Evolutionary conservation across 139 green algal genomes (phyloP), one percentile per base, ranked within the genome.

Genomic region (Coccomyxa sp.): DNA sequence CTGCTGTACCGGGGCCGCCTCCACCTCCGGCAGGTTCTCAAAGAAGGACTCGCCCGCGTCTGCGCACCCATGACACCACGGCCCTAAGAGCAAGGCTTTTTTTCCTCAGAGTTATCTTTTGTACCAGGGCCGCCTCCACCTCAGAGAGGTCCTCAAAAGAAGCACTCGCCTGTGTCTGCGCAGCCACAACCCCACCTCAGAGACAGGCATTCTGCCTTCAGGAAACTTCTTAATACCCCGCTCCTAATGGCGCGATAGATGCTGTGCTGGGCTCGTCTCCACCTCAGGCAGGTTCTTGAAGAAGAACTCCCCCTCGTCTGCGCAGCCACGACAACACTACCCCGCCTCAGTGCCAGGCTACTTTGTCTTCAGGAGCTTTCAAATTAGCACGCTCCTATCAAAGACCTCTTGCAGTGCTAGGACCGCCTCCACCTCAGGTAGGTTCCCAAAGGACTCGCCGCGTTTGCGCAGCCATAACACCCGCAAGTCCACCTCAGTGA

Each of bases 21-120:
- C 23, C 27, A 74, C 23, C 51, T 89, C 82, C 10, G 87, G 87
- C 82, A 95, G 86, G 76, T 91, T 91, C 60, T 96, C 92, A 80
- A 95, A 94, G 80, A 96, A 96, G 84, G 68, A 84, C 11, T 91
- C 87, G 4, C 87, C 84, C 83, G 91, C 87, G 58, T 91, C 91
- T 75, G 88, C 86, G 75, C 32, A 27, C 0, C 1, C 32, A 77
- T 45, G 60, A 27, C 80, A 77, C 21, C 68, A 17, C 57, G 75
- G 17, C 78, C 45, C 13, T 32, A 58, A 23, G 21, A 77, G 79
- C 1, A 75, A 66, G 12, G 14, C 21, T 81, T 30, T 67, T 16
- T 1, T 28, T 14, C 31, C 21, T 60, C 13, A 25, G 15, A 68
- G 60, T 16, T 25, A 16, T 25, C 15, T 25, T 16, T 68, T 14